Conservation (phyloP, 2,329 filamentous ascomycete species). For the Exophiala spinifera region DNA sequence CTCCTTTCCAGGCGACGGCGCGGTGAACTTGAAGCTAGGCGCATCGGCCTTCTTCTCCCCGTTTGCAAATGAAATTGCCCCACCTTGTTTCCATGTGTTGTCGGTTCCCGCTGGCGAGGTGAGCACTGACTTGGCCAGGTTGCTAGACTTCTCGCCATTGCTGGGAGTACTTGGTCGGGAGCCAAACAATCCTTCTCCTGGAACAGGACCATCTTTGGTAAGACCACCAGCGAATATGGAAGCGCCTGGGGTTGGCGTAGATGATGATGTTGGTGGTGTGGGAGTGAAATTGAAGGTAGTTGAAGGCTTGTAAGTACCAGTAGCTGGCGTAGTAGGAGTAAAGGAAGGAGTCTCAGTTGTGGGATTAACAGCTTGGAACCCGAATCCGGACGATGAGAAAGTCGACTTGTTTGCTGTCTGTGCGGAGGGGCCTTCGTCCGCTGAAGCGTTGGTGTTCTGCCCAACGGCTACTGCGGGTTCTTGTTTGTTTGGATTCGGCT, state of each 20-base stretch:
- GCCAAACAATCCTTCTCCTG: slow-evolving; percentile 33
- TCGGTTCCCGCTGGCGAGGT: slow-evolving; percentile 33
- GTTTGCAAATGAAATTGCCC: slow-evolving; percentile 48
- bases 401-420: slow-evolving; percentile 32
- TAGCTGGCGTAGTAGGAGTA: slow-evolving; percentile 24
- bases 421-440: slow-evolving; percentile 31
- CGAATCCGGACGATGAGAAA: slow-evolving; percentile 36
- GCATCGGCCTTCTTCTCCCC: slow-evolving; percentile 30
- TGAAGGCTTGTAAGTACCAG: slow-evolving; percentile 23
- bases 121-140: slow-evolving; percentile 17
- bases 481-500: slow-evolving; percentile 19
- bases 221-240: slow-evolving; percentile 25
- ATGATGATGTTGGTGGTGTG: slow-evolving; percentile 12
- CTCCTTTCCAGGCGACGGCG: slow-evolving; percentile 29
- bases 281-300: slow-evolving; percentile 27
- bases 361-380: slow-evolving; percentile 34
- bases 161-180: slow-evolving; percentile 29
- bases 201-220: slow-evolving; percentile 24
- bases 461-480: slow-evolving; percentile 6
- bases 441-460: slow-evolving; percentile 10
- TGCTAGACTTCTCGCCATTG: slow-evolving; percentile 19
- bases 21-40: slow-evolving; percentile 31
- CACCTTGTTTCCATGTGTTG: slow-evolving; percentile 48
- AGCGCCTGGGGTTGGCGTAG: slow-evolving; percentile 15
- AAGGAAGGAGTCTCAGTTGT: slow-evolving; percentile 24